A percentile compares a stretch with the other conserved stretches of the same genome.
Evolutionary conservation across 2,329 filamentous ascomycete genomes (phyloP).

Genomic region (Colletotrichum sp.): DNA sequence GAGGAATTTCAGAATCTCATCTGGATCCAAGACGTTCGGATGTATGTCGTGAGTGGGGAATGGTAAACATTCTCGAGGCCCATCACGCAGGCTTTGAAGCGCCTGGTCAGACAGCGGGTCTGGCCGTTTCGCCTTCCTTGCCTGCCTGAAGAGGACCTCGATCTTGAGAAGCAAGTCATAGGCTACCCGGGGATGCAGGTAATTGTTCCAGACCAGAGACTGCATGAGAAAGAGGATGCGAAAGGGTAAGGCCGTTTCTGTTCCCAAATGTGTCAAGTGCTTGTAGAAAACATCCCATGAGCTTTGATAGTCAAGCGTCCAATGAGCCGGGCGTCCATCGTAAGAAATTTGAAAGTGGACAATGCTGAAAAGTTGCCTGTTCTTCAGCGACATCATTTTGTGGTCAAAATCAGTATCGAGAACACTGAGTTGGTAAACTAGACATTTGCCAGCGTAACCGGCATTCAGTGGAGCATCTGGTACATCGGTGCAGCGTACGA

Average conservation of each 20-base stretch:
- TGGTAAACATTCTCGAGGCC: conserved; percentile 55
- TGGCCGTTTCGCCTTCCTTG: conserved; percentile 25
- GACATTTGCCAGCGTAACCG: conserved; percentile 42
- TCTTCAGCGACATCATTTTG: conserved; percentile 22
- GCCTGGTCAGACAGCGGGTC: conserved; percentile 56
- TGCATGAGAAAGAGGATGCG: conserved; percentile 66
- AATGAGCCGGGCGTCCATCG: neutral
- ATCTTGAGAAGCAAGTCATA: conserved; percentile 49
- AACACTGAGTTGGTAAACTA: conserved; percentile 48
- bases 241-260: conserved; percentile 50
- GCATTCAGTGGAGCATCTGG: conserved; percentile 31
- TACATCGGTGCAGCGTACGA: conserved; percentile 22
- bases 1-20: conserved; percentile 44
- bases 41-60: conserved; percentile 59
- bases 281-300: conserved; percentile 26
- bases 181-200: conserved; percentile 61
- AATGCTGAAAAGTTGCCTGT: conserved; percentile 23
- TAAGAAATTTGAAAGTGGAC: conserved; percentile 22
- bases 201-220: conserved; percentile 66
- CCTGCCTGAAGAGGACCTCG: conserved; percentile 29
- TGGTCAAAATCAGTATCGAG: conserved; percentile 28
- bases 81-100: conserved; percentile 56
- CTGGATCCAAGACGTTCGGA: conserved; percentile 42
- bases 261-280: neutral
- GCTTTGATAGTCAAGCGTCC: conserved; percentile 22